Percentiles rank a stretch among this genome's conserved stretches.
phyloP scores from a whole-genome alignment of 768 basidiomycete species.

The Suillus cothurnatus region DNA sequence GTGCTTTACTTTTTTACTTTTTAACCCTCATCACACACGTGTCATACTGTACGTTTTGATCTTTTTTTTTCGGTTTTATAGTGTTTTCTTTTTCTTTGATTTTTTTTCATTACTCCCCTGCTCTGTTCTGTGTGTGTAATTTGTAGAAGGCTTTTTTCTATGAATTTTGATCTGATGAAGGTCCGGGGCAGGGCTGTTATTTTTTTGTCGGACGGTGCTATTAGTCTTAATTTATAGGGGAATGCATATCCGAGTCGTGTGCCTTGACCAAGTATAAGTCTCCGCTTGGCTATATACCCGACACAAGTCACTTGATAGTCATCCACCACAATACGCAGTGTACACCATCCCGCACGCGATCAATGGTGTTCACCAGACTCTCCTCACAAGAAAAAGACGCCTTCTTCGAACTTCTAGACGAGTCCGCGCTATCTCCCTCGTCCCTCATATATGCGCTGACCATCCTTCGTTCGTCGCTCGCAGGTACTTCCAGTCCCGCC shows the following conservation, averaged over 20 bases:
- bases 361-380: slow-evolving; percentile 78
- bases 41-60: slow-evolving; percentile 1
- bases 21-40: neutral
- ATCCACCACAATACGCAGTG: neutral
- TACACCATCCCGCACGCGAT: slow-evolving; percentile 26
- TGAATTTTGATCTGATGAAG: slow-evolving; percentile 1
- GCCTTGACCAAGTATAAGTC: neutral
- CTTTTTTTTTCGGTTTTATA: neutral
- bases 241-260: neutral
- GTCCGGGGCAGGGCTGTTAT: neutral
- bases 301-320: neutral
- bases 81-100: slow-evolving; percentile 1
- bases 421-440: slow-evolving; percentile 43
- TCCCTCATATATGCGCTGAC: neutral
- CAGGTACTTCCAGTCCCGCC: slow-evolving; percentile 77
- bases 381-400: slow-evolving; percentile 72
- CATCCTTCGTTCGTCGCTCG: too few species aligned
- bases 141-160: slow-evolving; percentile 26
- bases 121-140: slow-evolving; percentile 29
- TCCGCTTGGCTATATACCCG: neutral
- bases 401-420: slow-evolving; percentile 79
- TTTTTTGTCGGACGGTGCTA: neutral
- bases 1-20: neutral
- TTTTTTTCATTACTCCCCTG: slow-evolving; percentile 8
- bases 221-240: slow-evolving; percentile 1